Percentiles rank a stretch among this genome's conserved stretches.
Evolutionary conservation across 306 rosid species (phyloP).

Genomic region (Prunus mira): DNA sequence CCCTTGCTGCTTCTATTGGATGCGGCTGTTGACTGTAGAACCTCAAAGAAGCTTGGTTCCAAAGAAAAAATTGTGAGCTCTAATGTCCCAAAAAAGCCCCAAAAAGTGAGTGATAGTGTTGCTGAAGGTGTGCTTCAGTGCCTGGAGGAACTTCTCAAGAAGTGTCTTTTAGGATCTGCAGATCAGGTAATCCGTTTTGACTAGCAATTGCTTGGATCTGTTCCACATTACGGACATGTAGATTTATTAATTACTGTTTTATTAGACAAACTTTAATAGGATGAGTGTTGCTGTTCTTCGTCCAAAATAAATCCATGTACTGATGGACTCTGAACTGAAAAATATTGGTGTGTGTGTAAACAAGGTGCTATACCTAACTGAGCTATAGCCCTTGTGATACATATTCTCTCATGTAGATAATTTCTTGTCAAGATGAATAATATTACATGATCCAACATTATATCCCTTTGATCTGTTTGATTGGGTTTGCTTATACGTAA

Average conservation of each 20-base stretch:
- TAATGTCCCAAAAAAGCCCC: conserved; percentile 29
- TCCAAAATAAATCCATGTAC: not conserved
- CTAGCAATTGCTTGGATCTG: not conserved
- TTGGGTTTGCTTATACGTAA: no score
- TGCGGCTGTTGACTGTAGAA: conserved; percentile 69
- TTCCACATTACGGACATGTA: not conserved
- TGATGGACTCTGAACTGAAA: no score
- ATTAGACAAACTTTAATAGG: not conserved
- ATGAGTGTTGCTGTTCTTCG: no score
- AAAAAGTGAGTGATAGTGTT: conserved; percentile 61
- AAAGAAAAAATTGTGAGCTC: conserved; percentile 31
- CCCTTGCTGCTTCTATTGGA: conserved; percentile 83
- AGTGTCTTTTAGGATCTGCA: conserved; percentile 74
- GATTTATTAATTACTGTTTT: not conserved
- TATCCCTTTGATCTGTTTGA: no score
- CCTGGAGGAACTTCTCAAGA: conserved; percentile 75
- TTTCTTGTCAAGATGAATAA: no score
- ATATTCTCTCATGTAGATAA: no score
- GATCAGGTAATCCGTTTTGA: conserved; percentile 65
- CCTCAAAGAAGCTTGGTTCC: conserved; percentile 50
- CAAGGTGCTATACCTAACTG: no score
- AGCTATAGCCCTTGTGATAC: no score
- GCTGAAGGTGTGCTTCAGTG: conserved; percentile 88
- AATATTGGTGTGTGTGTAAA: no score
- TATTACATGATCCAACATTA: no score